Base-by-base conservation (phyloP, 1,284 basidiomycete species). In the Tylopilus sp. region DNA sequence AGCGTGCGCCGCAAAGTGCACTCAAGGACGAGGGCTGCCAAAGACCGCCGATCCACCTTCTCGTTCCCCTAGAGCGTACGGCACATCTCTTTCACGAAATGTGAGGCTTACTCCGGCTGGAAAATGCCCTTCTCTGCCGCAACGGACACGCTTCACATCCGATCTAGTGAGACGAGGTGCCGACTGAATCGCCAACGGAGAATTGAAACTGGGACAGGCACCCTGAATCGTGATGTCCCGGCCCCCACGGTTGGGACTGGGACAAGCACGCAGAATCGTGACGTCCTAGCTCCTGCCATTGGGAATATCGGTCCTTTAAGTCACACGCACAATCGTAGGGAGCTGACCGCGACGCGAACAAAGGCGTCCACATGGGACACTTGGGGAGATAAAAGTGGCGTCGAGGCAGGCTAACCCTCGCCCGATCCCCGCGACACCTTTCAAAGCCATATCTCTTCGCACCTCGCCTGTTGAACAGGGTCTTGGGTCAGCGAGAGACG, bases 391-490 rank as follows among this genome's bases (percentile, higher is more conserved):
- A 33, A 49, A 61, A 5, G 54, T 23, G 41, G 38, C 12, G 28
- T 30, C 47, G 16, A 23, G 34, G 31, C n/a, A 28, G 42, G 35
- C 18, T 4, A 25, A 15, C 13, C 4, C 41, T 51, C 52, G 53
- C 59, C 66, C 55, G 29, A 63, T 63, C 62, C 61, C 65, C 58
- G 39, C 64, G 48, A 55, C 63, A 61, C 49, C 4, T 66, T 67
- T 51, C 59, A 66, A 56, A 53, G 44, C 53, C 50, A 1, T 19
- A 30, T 25, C 41, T 45, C 54, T 53, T 2, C 55, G 21, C 3
- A 2, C 65, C 64, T 69, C 64, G 45, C 56, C 65, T 50, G 44
- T 29, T 4, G 15, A n/a, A 4, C 18, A 63, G 64, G 53, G 61
- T 66, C 63, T 61, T 67, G 49, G 58, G 61, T 25, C 5, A 8